phyloP scores from a whole-genome alignment of 2,329 filamentous ascomycete species.

The Cadophora gregata region DNA sequence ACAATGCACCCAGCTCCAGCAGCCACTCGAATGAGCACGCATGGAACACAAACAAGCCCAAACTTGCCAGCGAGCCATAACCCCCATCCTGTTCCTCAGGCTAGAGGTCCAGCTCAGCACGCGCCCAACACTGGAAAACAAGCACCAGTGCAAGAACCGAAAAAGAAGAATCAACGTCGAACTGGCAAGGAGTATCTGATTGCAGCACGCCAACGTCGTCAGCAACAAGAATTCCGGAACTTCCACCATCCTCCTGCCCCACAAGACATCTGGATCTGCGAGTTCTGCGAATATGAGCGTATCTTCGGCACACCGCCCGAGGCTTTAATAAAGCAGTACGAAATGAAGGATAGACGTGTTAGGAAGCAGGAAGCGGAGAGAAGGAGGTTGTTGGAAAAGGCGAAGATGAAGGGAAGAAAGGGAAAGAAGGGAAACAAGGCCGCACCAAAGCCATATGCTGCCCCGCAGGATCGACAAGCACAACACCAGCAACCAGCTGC shows the following conservation, averaged over 20 bases:
- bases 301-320: slow-evolving; percentile 90
- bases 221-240: slow-evolving; percentile 79
- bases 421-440: slow-evolving; percentile 79
- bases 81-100: slow-evolving; percentile 33
- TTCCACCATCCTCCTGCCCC: slow-evolving; percentile 71
- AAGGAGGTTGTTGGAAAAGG: slow-evolving; percentile 84
- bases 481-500: slow-evolving; percentile 47
- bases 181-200: slow-evolving; percentile 73
- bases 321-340: slow-evolving; percentile 88
- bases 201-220: slow-evolving; percentile 78
- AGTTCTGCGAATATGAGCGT: slow-evolving; percentile 96
- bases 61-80: slow-evolving; percentile 32
- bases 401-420: slow-evolving; percentile 91
- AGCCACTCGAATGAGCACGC: slow-evolving; percentile 39
- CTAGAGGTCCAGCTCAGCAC: slow-evolving; percentile 43
- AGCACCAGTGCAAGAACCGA: slow-evolving; percentile 45
- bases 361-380: slow-evolving; percentile 87
- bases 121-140: slow-evolving; percentile 50
- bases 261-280: slow-evolving; percentile 91
- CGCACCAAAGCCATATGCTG: slow-evolving; percentile 33
- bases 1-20: slow-evolving; percentile 37
- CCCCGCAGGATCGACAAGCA: slow-evolving; percentile 39
- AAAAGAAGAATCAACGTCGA: slow-evolving; percentile 69
- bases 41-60: slow-evolving; percentile 45
- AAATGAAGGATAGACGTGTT: slow-evolving; percentile 89